phyloP scores from a whole-genome alignment of 148 eudicot genomes.

The Nepenthes gracilis region DNA sequence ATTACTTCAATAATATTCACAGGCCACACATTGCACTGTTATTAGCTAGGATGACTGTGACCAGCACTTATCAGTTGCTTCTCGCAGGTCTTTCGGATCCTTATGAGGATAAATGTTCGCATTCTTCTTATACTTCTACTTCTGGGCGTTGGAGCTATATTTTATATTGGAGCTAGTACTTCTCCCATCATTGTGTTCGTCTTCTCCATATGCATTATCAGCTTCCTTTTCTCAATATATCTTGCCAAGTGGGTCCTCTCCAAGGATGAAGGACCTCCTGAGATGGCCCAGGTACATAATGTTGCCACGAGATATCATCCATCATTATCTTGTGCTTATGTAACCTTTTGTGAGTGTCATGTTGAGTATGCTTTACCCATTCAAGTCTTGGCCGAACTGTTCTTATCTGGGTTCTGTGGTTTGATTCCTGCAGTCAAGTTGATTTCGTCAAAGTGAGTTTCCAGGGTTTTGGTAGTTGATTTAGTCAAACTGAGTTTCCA shows the following conservation, averaged over 20 bases:
- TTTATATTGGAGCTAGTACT: constrained; percentile 85
- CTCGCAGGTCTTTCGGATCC: constrained; percentile 71
- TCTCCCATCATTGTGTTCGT: constrained; percentile 90
- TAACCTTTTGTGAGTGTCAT: neutral
- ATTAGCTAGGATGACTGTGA: neutral
- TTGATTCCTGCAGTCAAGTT: too few relatives aligned
- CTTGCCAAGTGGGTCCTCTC: constrained; percentile 89
- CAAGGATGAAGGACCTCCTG: constrained; percentile 98
- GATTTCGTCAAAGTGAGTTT: too few relatives aligned
- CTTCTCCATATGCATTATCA: constrained; percentile 70
- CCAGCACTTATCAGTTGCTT: constrained; percentile 14
- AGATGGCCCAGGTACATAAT: constrained; percentile 75
- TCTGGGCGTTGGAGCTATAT: constrained; percentile 60
- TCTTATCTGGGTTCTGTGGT: too few relatives aligned
- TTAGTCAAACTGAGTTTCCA: too few relatives aligned
- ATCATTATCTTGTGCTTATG: neutral
- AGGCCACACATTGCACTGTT: too few relatives aligned
- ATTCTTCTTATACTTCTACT: constrained; percentile 68
- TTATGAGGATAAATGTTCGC: constrained; percentile 74
- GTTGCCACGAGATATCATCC: neutral
- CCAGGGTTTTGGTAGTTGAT: too few relatives aligned
- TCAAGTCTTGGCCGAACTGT: neutral
- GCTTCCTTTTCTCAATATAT: constrained; percentile 69
- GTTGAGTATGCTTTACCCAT: neutral
- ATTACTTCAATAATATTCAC: too few relatives aligned